Percentiles rank a stretch among this genome's conserved stretches.
Conservation (phyloP, 2,329 filamentous ascomycete genomes). For the Metarhizium rileyi region DNA sequence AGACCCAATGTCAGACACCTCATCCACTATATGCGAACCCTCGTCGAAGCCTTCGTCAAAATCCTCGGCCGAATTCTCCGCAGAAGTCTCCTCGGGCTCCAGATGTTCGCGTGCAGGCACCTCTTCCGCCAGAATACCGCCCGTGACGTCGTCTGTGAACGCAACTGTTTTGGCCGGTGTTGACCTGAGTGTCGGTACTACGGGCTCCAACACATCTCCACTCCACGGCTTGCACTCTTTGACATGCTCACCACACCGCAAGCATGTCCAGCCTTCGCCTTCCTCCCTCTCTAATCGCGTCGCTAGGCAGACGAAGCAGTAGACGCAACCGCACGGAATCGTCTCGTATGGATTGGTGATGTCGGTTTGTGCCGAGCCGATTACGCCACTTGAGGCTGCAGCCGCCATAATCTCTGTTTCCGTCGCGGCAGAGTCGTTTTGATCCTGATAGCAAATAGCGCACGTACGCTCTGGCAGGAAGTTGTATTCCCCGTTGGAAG, state of each 20-base stretch:
- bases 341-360: slow-evolving; percentile 95
- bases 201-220: slow-evolving; percentile 69
- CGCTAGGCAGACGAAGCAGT: slow-evolving; percentile 94
- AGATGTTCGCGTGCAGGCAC: slow-evolving; percentile 1
- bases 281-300: slow-evolving; percentile 85
- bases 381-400: slow-evolving; percentile 62
- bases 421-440: slow-evolving; percentile 61
- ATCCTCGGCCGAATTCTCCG: slow-evolving; percentile 7
- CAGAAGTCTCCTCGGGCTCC: slow-evolving; percentile 12
- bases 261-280: slow-evolving; percentile 85
- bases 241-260: slow-evolving; percentile 76
- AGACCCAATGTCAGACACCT: slow-evolving; percentile 5
- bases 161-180: slow-evolving; percentile 47
- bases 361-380: slow-evolving; percentile 83
- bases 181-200: slow-evolving; percentile 29
- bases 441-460: slow-evolving; percentile 92
- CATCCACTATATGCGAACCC: slow-evolving; percentile 5
- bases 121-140: slow-evolving; percentile 21
- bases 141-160: slow-evolving; percentile 47
- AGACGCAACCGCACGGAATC: slow-evolving; percentile 80
- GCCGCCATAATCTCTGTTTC: slow-evolving; percentile 70
- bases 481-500: slow-evolving; percentile 60
- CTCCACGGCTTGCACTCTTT: slow-evolving; percentile 85
- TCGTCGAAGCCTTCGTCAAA: slow-evolving; percentile 8
- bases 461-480: slow-evolving; percentile 92